Evolutionary conservation across 768 basidiomycete species (phyloP).

Genomic region (Boletus pseudo-olivaceus): DNA sequence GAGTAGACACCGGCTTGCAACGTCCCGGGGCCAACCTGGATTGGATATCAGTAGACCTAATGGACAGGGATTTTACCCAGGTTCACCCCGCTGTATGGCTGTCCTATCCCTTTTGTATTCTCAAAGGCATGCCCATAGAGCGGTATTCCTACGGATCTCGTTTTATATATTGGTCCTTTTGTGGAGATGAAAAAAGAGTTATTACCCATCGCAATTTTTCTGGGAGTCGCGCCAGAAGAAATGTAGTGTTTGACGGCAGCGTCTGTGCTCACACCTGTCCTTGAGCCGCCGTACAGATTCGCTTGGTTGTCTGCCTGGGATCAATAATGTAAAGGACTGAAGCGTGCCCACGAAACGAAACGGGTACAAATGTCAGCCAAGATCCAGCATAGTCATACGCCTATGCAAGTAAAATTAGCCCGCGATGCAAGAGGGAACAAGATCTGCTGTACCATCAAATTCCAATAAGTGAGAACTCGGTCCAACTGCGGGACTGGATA

Average conservation of each 20-base stretch:
- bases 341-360: conserved; percentile 24
- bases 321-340: not conserved
- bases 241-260: conserved; percentile 59
- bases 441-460: conserved; percentile 58
- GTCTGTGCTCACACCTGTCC: conserved; percentile 66
- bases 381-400: conserved; percentile 77
- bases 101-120: conserved; percentile 61
- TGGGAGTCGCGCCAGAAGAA: conserved; percentile 55
- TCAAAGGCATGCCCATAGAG: conserved; percentile 80
- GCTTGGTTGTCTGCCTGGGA: conserved; percentile 52
- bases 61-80: not conserved
- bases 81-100: conserved; percentile 62
- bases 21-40: conserved; percentile 66
- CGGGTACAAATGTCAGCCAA: conserved; percentile 57
- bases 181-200: not conserved
- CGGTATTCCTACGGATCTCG: conserved; percentile 54
- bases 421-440: not conserved
- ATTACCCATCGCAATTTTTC: conserved; percentile 66
- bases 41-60: not conserved
- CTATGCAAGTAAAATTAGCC: conserved; percentile 29
- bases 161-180: not conserved
- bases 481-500: conserved; percentile 64
- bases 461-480: conserved; percentile 67
- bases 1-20: conserved; percentile 43
- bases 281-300: conserved; percentile 63